Conservation (phyloP, 805 yeast genomes). For the Kuraishia floccosa region DNA sequence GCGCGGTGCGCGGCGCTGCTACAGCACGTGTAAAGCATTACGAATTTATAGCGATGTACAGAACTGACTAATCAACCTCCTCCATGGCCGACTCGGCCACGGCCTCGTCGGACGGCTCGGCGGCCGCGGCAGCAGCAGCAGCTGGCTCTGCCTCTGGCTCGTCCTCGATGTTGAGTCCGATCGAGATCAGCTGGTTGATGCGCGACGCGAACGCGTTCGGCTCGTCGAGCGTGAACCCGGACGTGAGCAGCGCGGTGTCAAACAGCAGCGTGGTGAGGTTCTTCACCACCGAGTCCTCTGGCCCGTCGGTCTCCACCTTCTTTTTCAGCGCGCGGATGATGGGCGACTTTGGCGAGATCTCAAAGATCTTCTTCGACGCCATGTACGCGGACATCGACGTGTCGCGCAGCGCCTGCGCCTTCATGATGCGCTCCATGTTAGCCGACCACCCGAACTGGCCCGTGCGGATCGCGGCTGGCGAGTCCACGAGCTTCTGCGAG, state of each 20-base stretch:
- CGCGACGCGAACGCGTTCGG: constrained; percentile 96
- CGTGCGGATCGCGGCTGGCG: constrained; percentile 99
- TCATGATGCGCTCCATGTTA: constrained; percentile 99
- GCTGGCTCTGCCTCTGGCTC: constrained; percentile 44
- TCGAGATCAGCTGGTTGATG: constrained; percentile 95
- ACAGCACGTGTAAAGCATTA: no score
- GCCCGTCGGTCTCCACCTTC: constrained; percentile 95
- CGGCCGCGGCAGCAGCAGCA: constrained; percentile 29
- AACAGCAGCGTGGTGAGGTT: constrained; percentile 92
- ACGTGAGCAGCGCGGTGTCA: constrained; percentile 96
- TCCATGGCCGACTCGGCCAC: constrained; percentile 95
- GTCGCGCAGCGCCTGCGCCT: constrained; percentile 99
- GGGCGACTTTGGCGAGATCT: constrained; percentile 93
- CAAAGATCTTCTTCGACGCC: constrained; percentile 99
- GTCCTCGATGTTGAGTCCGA: constrained; percentile 97
- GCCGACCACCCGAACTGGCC: constrained; percentile 99
- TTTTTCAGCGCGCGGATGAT: constrained; percentile 92
- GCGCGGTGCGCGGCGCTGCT: no score
- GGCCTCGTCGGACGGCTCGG: constrained; percentile 48
- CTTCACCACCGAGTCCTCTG: constrained; percentile 96
- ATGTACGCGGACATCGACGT: constrained; percentile 98
- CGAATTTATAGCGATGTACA: neutral
- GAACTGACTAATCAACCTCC: constrained; percentile 73
- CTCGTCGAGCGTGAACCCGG: constrained; percentile 98
- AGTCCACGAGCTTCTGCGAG: constrained; percentile 92